These are phyloP conservation scores for Yamadazyma mexicana DNA, from an alignment of 1,139 yeast genomes.

Conservation along the genomic window DNA sequence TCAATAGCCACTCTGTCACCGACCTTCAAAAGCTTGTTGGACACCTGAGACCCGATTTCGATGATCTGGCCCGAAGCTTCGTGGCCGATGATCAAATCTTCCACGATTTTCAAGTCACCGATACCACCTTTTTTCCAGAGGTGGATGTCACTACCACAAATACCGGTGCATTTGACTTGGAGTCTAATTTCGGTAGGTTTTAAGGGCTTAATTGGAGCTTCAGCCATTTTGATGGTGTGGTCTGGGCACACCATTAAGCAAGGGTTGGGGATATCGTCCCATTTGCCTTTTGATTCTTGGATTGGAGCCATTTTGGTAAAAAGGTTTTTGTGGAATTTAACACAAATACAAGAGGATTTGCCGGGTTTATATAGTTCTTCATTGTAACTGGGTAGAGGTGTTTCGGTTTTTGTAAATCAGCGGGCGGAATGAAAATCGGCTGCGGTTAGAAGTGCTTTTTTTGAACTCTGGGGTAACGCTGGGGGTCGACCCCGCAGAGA, in stretches of 20 bases:
- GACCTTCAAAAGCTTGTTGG: conserved; percentile 21
- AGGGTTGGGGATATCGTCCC: conserved; percentile 20
- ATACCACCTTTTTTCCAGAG: conserved; percentile 33
- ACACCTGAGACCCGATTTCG: conserved; percentile 28
- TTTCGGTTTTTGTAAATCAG: conserved; percentile 1
- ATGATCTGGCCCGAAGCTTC: conserved; percentile 33
- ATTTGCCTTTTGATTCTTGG: conserved; percentile 16
- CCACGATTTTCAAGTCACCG: conserved; percentile 26
- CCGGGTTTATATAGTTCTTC: no score
- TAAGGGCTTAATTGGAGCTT: conserved; percentile 15
- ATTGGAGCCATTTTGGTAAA: conserved; percentile 17
- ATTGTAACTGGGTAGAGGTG: neutral
- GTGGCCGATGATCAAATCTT: conserved; percentile 32
- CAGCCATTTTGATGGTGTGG: conserved; percentile 14
- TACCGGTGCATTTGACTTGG: conserved; percentile 46
- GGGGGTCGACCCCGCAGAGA: conserved; percentile 2
- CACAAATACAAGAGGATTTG: no score
- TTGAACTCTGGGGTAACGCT: conserved; percentile 1
- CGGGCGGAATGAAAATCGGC: conserved; percentile 1
- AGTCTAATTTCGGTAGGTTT: conserved; percentile 64
- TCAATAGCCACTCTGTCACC: conserved; percentile 37
- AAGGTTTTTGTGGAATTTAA: no score
- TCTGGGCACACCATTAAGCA: conserved; percentile 18
- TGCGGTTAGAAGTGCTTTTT: neutral
- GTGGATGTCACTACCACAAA: conserved; percentile 38